phyloP scores from a whole-genome alignment of 805 yeast species.

The Wickerhamiella nectarea region DNA sequence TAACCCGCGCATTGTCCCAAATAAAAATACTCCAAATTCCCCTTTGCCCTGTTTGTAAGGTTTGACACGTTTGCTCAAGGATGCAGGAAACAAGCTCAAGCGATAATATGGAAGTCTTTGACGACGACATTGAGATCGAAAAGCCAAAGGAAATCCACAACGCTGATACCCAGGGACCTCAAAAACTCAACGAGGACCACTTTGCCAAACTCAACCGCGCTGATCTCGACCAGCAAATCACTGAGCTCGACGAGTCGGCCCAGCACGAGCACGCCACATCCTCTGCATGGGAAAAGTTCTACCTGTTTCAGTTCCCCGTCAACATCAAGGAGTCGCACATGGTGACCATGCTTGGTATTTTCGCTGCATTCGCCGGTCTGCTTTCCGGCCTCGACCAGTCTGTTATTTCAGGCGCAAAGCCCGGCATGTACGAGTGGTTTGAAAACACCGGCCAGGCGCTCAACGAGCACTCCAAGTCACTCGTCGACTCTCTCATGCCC shows the following conservation, averaged over 20 bases:
- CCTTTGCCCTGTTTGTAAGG: background rate
- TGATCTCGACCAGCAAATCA: conserved; percentile 2
- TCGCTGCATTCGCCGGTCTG: conserved; percentile 51
- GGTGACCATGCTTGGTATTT: conserved; percentile 38
- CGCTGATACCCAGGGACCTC: background rate
- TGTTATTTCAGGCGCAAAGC: conserved; percentile 48
- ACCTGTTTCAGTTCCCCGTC: conserved; percentile 6
- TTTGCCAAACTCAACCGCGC: conserved; percentile 9
- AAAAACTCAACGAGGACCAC: conserved; percentile 5
- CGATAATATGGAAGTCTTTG: conserved; percentile 5
- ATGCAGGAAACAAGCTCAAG: background rate
- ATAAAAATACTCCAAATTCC: background rate
- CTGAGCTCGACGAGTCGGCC: conserved; percentile 6
- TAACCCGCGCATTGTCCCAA: background rate
- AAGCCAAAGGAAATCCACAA: background rate
- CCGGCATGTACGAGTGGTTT: conserved; percentile 36
- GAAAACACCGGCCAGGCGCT: conserved; percentile 19
- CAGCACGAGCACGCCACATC: background rate
- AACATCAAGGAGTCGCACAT: conserved; percentile 28
- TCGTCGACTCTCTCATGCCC: conserved; percentile 51
- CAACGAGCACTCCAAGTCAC: conserved; percentile 33
- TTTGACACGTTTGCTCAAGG: background rate
- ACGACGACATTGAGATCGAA: conserved; percentile 4
- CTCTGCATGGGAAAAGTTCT: conserved; percentile 1
- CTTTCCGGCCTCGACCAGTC: conserved; percentile 59